phyloP scores from a whole-genome alignment of 2,329 filamentous ascomycete species.

The Arthroderma sp. region DNA sequence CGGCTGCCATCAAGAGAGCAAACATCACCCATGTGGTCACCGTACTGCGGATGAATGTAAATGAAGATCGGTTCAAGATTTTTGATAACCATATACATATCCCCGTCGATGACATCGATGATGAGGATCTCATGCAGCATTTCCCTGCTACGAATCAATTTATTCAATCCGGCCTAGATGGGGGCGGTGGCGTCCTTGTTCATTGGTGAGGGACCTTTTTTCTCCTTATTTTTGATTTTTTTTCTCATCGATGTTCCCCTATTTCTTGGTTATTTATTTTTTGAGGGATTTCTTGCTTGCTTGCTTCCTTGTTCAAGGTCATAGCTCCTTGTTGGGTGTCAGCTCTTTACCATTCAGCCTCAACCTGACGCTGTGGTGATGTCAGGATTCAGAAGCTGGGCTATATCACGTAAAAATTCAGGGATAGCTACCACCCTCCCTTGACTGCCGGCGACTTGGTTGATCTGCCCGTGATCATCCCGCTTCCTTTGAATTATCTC shows the following conservation, averaged over 20 bases:
- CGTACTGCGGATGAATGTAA: slow-evolving; percentile 51
- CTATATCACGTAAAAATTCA: too few species aligned
- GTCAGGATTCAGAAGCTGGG: too few species aligned
- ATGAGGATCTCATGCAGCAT: slow-evolving; percentile 72
- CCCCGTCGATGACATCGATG: slow-evolving; percentile 80
- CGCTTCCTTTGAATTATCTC: too few species aligned
- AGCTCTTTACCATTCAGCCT: too few species aligned
- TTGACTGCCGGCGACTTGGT: too few species aligned
- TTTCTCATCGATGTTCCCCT: slow-evolving; percentile 6
- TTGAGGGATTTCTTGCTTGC: slow-evolving; percentile 34
- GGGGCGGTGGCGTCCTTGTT: slow-evolving; percentile 48
- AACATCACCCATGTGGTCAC: slow-evolving; percentile 88
- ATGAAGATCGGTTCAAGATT: slow-evolving; percentile 43
- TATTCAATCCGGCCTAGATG: slow-evolving; percentile 61
- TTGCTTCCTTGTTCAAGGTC: too few species aligned
- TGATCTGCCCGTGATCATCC: too few species aligned
- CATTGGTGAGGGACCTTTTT: slow-evolving; percentile 49
- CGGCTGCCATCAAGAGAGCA: slow-evolving; percentile 53
- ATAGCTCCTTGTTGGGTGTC: too few species aligned
- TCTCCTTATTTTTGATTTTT: slow-evolving; percentile 5
- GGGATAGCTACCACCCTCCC: too few species aligned
- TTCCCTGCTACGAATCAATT: slow-evolving; percentile 68
- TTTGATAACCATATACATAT: slow-evolving; percentile 67
- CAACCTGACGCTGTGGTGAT: too few species aligned
- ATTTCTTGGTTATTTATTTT: slow-evolving; percentile 50